Percentiles rank a stretch among this genome's conserved stretches.
Conservation (phyloP, 129 eudicot genomes). For the Arctium minus region DNA sequence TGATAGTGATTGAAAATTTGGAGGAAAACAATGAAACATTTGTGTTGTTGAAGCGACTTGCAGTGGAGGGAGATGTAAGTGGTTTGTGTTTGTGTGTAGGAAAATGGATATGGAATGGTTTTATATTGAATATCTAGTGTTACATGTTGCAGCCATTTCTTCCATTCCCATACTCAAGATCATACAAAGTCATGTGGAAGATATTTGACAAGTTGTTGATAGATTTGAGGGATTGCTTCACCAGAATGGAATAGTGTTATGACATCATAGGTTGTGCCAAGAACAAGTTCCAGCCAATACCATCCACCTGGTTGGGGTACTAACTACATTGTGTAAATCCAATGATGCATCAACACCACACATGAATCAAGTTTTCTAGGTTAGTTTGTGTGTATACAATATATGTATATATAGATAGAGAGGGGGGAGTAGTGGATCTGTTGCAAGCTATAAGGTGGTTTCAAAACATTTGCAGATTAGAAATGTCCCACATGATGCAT, state of each 20-base stretch:
- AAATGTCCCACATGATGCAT: not conserved
- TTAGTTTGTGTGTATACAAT: not conserved
- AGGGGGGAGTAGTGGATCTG: not conserved
- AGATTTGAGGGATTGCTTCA: constrained; percentile 55
- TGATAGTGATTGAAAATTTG: constrained; percentile 54
- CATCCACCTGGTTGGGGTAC: constrained; percentile 64
- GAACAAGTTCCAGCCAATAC: constrained; percentile 54
- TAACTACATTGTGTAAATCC: constrained; percentile 3
- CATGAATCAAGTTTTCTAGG: not conserved
- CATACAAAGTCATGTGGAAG: constrained; percentile 56
- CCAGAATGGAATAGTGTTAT: constrained; percentile 38
- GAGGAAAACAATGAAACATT: constrained; percentile 57
- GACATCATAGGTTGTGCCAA: constrained; percentile 55
- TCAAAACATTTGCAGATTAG: not conserved
- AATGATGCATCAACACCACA: not conserved
- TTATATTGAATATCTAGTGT: not conserved
- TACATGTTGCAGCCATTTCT: constrained; percentile 39
- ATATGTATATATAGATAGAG: not conserved
- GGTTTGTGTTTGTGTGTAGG: not conserved
- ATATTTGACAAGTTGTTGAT: constrained; percentile 57
- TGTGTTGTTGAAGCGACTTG: constrained; percentile 49
- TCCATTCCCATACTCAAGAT: constrained; percentile 62
- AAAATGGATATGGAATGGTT: not conserved
- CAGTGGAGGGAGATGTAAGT: constrained; percentile 59
- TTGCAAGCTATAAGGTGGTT: not conserved